Evolutionary conservation across 805 yeast genomes (phyloP), one percentile per base, ranked within the genome.

Genomic region (Clavispora phyllophila): DNA sequence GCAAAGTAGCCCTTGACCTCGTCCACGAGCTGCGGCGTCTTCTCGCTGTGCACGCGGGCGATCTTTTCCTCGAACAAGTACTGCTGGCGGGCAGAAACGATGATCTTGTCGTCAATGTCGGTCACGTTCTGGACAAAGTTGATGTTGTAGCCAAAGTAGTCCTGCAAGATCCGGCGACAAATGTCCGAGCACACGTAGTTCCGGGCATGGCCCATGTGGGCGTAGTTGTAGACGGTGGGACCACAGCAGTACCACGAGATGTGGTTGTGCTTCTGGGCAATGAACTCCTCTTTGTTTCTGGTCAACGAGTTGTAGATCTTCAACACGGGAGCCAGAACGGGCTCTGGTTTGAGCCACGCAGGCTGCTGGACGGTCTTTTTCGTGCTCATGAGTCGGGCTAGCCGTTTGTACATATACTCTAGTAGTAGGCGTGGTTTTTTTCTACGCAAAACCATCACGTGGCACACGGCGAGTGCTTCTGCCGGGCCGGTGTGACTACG

Each of bases 181-280:
- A 93, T 88, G 63, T 93, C 99, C 41, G 86, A 87, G 9, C 96
- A 80, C 39, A 93, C 98, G 58, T 93, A 93, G 66, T 93, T 93
- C 64, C 99, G 76, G 12, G 99, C 99, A 63, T 93, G 99, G 18
- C 99, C 99, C 97, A 93, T 89, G 60, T 93, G 99, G 40, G 90
- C 79, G 26, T 93, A 81, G 65, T 93, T 96, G 60, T 93, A 93
- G 13, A 93, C 99, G 0, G 99, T 93, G 10, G 99, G 99, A 5
- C 99, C 99, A 75, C 99, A 93, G 44, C 89, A 86, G 69, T 93
- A 93, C 99, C 99, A 93, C 0, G 89, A 76, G 39, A 93, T 85
- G 45, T 75, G 77, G 46, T 78, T 76, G 2, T 78, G 76, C 22
- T 70, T 66, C 43, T 71, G 65, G 2, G 98, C 95, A n/a, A 81